Conservation (phyloP, 2,329 filamentous ascomycete species). For the Bretziella fagacearum region DNA sequence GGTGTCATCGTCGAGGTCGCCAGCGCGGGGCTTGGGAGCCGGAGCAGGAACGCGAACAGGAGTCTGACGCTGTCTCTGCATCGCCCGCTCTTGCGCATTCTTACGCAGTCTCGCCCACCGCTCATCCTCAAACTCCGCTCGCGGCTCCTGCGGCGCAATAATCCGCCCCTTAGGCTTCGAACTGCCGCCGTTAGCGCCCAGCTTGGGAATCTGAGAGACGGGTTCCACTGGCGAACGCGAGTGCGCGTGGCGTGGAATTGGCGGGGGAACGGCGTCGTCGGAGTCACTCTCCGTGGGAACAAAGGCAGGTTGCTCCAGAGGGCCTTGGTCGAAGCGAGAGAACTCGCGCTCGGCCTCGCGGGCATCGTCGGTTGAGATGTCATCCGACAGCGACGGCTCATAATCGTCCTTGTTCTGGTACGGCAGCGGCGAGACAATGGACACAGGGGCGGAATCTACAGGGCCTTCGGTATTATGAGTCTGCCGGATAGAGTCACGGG, state of each 20-base stretch:
- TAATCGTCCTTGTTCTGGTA: constrained; percentile 23
- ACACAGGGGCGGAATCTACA: constrained; percentile 10
- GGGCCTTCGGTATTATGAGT: not conserved
- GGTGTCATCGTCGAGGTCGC: constrained; percentile 65
- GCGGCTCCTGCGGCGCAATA: constrained; percentile 19
- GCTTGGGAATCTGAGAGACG: constrained; percentile 1
- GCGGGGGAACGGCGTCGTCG: constrained; percentile 33
- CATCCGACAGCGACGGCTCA: constrained; percentile 31
- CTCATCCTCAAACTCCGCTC: constrained; percentile 38
- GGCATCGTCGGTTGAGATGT: constrained; percentile 41
- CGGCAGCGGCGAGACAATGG: constrained; percentile 7
- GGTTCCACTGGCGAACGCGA: constrained; percentile 17
- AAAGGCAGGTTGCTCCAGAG: constrained; percentile 79
- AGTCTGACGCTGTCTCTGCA: constrained; percentile 48
- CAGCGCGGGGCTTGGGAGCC: constrained; percentile 2
- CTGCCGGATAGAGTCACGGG: constrained; percentile 1
- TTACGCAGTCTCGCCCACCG: constrained; percentile 93
- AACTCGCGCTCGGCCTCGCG: constrained; percentile 44
- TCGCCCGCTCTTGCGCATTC: constrained; percentile 73
- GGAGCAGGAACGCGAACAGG: constrained; percentile 30
- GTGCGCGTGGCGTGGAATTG: constrained; percentile 30
- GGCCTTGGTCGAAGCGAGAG: constrained; percentile 70
- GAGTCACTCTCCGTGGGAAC: constrained; percentile 41
- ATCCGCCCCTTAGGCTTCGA: constrained; percentile 18
- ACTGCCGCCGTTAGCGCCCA: constrained; percentile 3